phyloP scores from a whole-genome alignment of 2,329 filamentous ascomycete genomes.

The Pseudogymnoascus sp. region DNA sequence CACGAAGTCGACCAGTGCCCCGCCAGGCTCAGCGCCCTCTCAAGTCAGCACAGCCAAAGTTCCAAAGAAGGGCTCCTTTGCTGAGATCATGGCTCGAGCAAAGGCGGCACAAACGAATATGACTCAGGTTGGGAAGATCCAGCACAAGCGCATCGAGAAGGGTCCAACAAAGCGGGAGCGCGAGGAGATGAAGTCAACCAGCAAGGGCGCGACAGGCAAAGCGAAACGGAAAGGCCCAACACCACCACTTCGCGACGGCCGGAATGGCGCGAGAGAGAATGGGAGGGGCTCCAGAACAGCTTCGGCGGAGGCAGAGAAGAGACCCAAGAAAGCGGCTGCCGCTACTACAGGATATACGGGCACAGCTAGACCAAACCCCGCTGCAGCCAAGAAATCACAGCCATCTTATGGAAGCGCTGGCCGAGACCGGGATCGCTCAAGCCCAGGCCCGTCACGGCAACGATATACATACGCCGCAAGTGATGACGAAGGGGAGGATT shows the following conservation, averaged over 20 bases:
- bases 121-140: constrained; percentile 62
- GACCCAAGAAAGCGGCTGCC: constrained; percentile 52
- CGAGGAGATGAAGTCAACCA: constrained; percentile 24
- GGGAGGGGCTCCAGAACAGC: constrained; percentile 22
- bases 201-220: constrained; percentile 19
- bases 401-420: constrained; percentile 17
- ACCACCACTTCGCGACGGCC: constrained; percentile 15
- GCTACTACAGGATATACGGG: constrained; percentile 61
- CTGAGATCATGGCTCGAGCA: constrained; percentile 66
- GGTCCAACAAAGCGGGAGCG: constrained; percentile 47
- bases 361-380: constrained; percentile 53
- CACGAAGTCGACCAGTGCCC: constrained; percentile 27
- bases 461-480: constrained; percentile 36
- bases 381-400: constrained; percentile 27
- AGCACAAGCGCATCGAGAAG: constrained; percentile 66
- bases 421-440: constrained; percentile 16
- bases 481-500: constrained; percentile 55
- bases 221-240: constrained; percentile 18
- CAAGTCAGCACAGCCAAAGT: constrained; percentile 23
- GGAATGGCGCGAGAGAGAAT: constrained; percentile 14
- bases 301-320: constrained; percentile 42
- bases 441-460: constrained; percentile 30
- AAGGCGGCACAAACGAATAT: constrained; percentile 56
- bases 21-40: background rate
- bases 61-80: constrained; percentile 67